Evolutionary conservation across 352 stramenopile species (phyloP), one percentile per base, ranked within the genome.

Genomic region (Phytophthora palmivora): DNA sequence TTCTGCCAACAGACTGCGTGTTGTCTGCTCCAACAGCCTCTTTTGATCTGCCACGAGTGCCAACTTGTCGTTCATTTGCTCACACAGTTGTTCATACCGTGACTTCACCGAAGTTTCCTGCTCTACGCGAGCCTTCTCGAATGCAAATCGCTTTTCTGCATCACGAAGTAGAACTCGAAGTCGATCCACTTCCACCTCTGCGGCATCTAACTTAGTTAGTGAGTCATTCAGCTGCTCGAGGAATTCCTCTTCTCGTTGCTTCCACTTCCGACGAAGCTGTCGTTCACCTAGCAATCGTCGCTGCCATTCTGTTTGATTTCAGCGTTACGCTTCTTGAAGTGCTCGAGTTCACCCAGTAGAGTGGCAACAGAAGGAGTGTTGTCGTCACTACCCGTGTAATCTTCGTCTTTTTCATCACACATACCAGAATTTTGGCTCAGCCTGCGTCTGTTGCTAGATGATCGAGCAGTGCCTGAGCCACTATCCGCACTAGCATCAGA

Each of bases 301-400:
- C 56, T 92, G 71, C 78, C 80, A 92, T 52, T 95, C 86, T 1
- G 82, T 85, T 88, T 84, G 44, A 95, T 92, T 64, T 91, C 75
- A 36, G 77, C 82, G 58, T 92, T 87, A n/a, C 84, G 84, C 26
- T 91, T 80, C 60, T 93, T 92, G 64, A 91, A 89, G 8, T 83
- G 76, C 36, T 79, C 77, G 1, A 95, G 68, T 42, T 95, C 86
- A n/a, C 41, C 82, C 64, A 49, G 57, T 39, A 63, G 76, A 38
- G 24, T 82, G 10, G 57, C 36, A 53, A 66, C 44, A 51, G 41
- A 77, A 54, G 46, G 62, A 6, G 44, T 47, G 21, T 55, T 63
- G 16, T 66, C 58, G 12, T 78, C 67, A 16, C 73, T 74, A 16
- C 57, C 58, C 11, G 69, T 71, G 42, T 28, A 50, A 10, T 74